phyloP scores from a whole-genome alignment of 108 stramenopile genomes.

The Fragilaria crotonensis region DNA sequence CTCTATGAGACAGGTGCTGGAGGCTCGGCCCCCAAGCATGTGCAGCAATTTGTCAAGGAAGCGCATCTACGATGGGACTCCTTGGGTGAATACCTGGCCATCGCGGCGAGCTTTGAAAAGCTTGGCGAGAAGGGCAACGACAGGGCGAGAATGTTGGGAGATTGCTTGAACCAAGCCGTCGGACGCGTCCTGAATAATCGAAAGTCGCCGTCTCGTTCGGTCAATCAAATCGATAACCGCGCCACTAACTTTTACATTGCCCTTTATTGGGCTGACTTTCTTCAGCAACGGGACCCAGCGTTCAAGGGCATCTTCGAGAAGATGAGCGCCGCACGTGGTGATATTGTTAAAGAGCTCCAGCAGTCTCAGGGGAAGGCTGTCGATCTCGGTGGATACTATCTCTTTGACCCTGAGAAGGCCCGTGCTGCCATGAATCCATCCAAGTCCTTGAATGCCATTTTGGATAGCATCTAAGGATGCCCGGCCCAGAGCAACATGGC shows the following conservation, averaged over 20 bases:
- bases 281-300: conserved; percentile 36
- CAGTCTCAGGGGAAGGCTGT: conserved; percentile 41
- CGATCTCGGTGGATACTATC: conserved; percentile 60
- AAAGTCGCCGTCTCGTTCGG: conserved; percentile 46
- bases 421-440: conserved; percentile 46
- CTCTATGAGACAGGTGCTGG: conserved; percentile 70
- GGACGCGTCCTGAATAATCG: conserved; percentile 47
- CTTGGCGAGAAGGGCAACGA: conserved; percentile 27
- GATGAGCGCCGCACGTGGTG: conserved; percentile 29
- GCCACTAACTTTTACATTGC: conserved; percentile 59
- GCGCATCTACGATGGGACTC: conserved; percentile 61
- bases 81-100: conserved; percentile 44
- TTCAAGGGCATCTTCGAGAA: conserved; percentile 39
- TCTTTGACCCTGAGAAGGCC: conserved; percentile 46
- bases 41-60: conserved; percentile 53
- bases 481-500: too few species aligned
- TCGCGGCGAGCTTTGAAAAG: conserved; percentile 35
- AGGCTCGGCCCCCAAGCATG: conserved; percentile 64
- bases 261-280: conserved; percentile 67
- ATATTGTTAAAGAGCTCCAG: conserved; percentile 58
- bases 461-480: conserved; percentile 27
- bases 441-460: conserved; percentile 42
- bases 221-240: conserved; percentile 61
- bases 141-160: conserved; percentile 31
- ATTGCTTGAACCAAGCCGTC: conserved; percentile 42